Conservation (phyloP, 139 green algal genomes). For the Coccomyxa sp. region DNA sequence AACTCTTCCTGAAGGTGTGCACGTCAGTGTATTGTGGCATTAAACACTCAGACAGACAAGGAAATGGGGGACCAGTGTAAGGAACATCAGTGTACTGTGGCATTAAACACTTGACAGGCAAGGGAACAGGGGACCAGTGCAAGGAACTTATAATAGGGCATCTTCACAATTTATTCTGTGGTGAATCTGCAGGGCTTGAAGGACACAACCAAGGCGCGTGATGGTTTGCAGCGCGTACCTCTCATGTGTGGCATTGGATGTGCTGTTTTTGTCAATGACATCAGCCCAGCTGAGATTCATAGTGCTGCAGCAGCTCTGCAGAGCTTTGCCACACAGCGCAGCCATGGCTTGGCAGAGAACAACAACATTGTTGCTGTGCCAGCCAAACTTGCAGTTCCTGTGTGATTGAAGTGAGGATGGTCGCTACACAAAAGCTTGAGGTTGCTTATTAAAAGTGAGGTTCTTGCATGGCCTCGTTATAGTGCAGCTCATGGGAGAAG, state of each 20-base stretch:
- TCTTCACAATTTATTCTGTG: background rate
- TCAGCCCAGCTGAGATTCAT: conserved; percentile 9
- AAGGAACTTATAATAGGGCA: background rate
- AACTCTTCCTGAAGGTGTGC: conserved; percentile 29
- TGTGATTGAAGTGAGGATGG: too few species aligned
- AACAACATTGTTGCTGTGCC: too few species aligned
- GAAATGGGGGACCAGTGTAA: background rate
- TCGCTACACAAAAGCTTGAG: too few species aligned
- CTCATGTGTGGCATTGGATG: conserved; percentile 40
- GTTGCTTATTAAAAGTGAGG: too few species aligned
- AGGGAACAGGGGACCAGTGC: background rate
- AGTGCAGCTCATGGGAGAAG: too few species aligned
- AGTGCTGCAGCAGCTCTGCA: background rate
- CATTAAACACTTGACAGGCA: too few species aligned
- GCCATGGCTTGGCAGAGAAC: too few species aligned
- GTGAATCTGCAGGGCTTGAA: conserved; percentile 23
- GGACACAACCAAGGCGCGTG: conserved; percentile 28
- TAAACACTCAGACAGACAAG: background rate
- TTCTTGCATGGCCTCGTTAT: too few species aligned
- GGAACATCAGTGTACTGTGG: background rate
- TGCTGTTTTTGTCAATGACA: conserved; percentile 41
- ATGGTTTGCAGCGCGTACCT: conserved; percentile 37
- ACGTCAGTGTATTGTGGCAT: background rate
- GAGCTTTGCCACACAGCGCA: background rate
- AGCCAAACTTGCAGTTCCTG: too few species aligned